phyloP scores from a whole-genome alignment of 2,329 filamentous ascomycete species.

The Ampelomyces quisqualis region DNA sequence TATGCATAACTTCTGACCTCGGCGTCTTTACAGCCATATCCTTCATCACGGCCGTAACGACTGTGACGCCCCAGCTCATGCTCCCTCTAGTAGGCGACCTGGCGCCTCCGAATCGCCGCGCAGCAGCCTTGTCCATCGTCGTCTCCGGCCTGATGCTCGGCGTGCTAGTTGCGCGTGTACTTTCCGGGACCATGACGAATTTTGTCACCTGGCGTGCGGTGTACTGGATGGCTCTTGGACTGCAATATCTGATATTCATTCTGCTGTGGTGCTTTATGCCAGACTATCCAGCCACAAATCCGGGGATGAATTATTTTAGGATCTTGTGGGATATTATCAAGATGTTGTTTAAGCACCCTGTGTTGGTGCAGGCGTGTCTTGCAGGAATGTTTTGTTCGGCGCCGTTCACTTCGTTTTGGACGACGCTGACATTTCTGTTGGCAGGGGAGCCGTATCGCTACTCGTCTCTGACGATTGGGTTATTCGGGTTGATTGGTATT shows the following conservation, averaged over 20 bases:
- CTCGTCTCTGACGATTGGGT: slow-evolving; percentile 66
- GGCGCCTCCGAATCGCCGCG: slow-evolving; percentile 67
- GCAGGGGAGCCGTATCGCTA: slow-evolving; percentile 69
- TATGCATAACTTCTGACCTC: slow-evolving; percentile 69
- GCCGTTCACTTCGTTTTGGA: slow-evolving; percentile 70
- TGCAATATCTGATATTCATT: slow-evolving; percentile 67
- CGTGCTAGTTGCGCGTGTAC: slow-evolving; percentile 71
- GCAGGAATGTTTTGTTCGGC: slow-evolving; percentile 63
- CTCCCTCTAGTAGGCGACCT: slow-evolving; percentile 78
- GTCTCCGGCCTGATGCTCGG: slow-evolving; percentile 74
- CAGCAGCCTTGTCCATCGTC: slow-evolving; percentile 70
- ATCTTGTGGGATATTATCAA: slow-evolving; percentile 65
- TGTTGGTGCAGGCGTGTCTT: slow-evolving; percentile 69
- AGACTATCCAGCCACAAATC: slow-evolving; percentile 76
- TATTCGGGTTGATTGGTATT: slow-evolving; percentile 78
- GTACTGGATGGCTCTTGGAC: slow-evolving; percentile 73
- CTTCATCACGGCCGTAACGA: slow-evolving; percentile 73
- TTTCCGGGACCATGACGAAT: slow-evolving; percentile 73
- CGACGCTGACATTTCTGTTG: slow-evolving; percentile 77
- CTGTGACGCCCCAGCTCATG: slow-evolving; percentile 74
- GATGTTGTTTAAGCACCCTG: slow-evolving; percentile 65
- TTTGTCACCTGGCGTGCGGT: slow-evolving; percentile 74
- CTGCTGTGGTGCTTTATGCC: slow-evolving; percentile 74
- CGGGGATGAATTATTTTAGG: slow-evolving; percentile 64
- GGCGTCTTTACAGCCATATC: slow-evolving; percentile 67